Evolutionary conservation across 148 eudicot species (phyloP), one percentile per base, ranked within the genome.

Genomic region (Rheum nobile): DNA sequence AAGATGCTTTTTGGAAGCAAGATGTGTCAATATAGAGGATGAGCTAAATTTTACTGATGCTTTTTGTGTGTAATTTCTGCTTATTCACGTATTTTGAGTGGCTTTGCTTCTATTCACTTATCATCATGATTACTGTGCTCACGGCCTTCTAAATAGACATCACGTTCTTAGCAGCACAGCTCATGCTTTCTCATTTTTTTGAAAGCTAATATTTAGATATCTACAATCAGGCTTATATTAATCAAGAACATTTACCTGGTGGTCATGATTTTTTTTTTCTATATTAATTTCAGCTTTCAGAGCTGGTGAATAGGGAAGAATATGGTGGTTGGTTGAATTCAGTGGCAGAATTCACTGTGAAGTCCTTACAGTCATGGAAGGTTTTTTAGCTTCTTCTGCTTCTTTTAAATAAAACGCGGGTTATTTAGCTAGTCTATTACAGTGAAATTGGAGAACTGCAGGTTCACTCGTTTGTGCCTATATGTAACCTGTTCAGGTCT

Each of bases 291-390:
- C 83, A 88, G 92, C 75, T 88, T 71, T 77, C 87, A 24, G 92
- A 88, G 80, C 74, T 88, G 72, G 85, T 85, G 57, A 85, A 80
- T 77, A 79, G 85, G 77, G 92, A 85, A 71, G 79, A 80, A 73
- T 88, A 80, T 79, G 79, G 75, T 75, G 76, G 83, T 75, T 88
- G 92, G 92, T 84, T 88, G 76, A 75, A 80, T 79, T 75, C 85
- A 76, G 82, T 86, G 48, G 83, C 92, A 52, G 90, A 86, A 39
- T 88, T 88, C 76, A 85, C 92, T 3, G 59, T 88, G 82, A 83
- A 82, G 80, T 88, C 92, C 74, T 81, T 88, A 26, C 85, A 85
- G 74, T 88, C 92, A 43, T 88, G 90, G 92, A 82, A 88, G 92
- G 92, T 88, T 43, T 72, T 50, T 80, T 38, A 39, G 31, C 31